These are phyloP conservation scores for Apostasia shenzhenica DNA, from an alignment of 106 monocot species.

Conservation along the genomic window DNA sequence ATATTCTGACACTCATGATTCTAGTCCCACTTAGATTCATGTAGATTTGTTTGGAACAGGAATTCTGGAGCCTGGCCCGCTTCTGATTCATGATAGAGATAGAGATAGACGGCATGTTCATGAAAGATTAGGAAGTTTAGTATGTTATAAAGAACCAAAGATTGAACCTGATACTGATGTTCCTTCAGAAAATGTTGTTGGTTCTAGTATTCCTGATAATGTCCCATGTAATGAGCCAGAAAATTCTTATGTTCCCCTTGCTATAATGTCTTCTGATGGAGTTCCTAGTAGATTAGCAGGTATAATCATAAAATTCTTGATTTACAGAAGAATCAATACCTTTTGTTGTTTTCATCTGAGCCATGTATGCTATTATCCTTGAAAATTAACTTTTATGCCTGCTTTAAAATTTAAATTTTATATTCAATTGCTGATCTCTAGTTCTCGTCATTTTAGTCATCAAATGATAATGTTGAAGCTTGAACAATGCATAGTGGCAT, in stretches of 20 bases:
- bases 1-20: conserved; percentile 4
- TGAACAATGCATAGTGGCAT: no score
- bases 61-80: not conserved
- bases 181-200: not conserved
- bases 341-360: not conserved
- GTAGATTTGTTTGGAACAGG: not conserved
- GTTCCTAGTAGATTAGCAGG: not conserved
- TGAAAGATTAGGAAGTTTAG: conserved; percentile 1
- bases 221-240: not conserved
- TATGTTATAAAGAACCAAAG: conserved; percentile 28
- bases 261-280: conserved; percentile 15
- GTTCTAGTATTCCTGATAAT: conserved; percentile 4
- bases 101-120: conserved; percentile 8
- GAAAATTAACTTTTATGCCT: no score
- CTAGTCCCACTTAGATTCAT: not conserved
- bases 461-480: no score
- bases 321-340: not conserved
- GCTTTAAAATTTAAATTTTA: no score
- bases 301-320: not conserved
- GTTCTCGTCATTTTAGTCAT: no score
- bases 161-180: conserved; percentile 2
- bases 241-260: conserved; percentile 19
- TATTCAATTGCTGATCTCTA: no score
- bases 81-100: not conserved
- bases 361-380: not conserved